Evolutionary conservation across 2,329 filamentous ascomycete genomes (phyloP), one percentile per base, ranked within the genome.

Genomic region (Pseudomassariella vexata): DNA sequence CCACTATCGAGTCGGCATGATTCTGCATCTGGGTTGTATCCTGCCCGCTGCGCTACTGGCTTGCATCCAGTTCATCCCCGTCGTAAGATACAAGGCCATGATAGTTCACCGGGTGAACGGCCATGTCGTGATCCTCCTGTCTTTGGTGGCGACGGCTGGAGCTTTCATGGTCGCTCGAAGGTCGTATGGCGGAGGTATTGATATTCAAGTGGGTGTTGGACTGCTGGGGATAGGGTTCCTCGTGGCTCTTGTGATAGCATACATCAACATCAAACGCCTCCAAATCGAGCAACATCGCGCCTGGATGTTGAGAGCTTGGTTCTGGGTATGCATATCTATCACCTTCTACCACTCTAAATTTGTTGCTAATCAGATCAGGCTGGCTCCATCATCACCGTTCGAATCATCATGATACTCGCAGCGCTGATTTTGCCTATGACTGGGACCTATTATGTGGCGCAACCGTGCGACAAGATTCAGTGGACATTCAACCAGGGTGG

Each of bases 221-320:
- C 36, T 63, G 0, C 44, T 73, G 1, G 63, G 54, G 3, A 55
- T 73, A 19, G 46, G 63, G n/a, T 68, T 69, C 1, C 50, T 66
- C 0, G 41, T 50, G 1, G 60, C 60, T 22, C 52, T 74, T 20
- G 40, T 49, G 0, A 35, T 79, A 27, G 68, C 72, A 3, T 67
- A 65, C 24, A 58, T 67, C 49, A 79, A 79, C 41, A 67, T 80
- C 50, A 78, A 75, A 47, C 55, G 60, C 3, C 52, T 79, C 1
- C 74, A 79, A 45, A 73, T 82, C 28, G 73, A 78, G 25, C 70
- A 78, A 43, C 75, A 79, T 38, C 63, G 75, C 3, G 71, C 71
- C 2, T 79, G 74, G 75, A 79, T 79, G 74, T 42, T 79, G 16
- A 48, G 75, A 17, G 60, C 65, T 8, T 68, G 65, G 65, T 57